Evolutionary conservation across 768 basidiomycete species (phyloP), one percentile per base, ranked within the genome.

Genomic region (Russula sp.): DNA sequence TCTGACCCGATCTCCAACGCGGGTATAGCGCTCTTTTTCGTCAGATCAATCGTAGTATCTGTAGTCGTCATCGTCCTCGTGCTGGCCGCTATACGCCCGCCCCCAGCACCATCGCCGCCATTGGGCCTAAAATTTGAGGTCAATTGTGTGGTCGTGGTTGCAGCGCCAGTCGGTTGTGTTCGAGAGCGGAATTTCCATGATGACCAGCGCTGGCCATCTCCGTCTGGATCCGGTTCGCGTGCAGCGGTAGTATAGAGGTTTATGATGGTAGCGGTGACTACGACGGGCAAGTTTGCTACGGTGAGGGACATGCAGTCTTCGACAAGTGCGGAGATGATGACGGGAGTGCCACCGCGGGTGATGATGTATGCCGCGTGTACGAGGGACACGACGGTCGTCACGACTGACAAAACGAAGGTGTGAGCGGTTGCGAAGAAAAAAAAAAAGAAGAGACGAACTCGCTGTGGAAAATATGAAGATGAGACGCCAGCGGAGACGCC

Each of bases 391-490:
- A 72, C 66, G 42, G 71, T 72, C 1, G 71, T 72, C n/a, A 71
- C 67, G 30, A 71, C 69, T 70, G 46, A 38, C 46, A 38, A 30
- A 40, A 36, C 20, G 10, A 20, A 18, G 32, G 32, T 22, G 26
- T 56, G 10, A 30, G 42, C 26, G 22, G 16, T 26, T 14, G 40
- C 1, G 26, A 34, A 32, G 9, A 5, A 18, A n/a, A 16, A 10
- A 11, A 14, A 11, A 24, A 3, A 3, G 13, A 9, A 1, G 51
- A 20, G 7, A 53, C 57, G 79, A 71, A 61, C 83, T 77, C 57
- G 81, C 82, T 11, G 84, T 78, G 11, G 83, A 83, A 71, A 85
- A 84, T 55, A 83, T 81, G 58, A 82, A 69, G 64, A 80, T 75
- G 44, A 81, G 76, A 26, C 78, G 77, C 1, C 75, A 71, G 5